Evolutionary conservation across 345 rosid genomes (phyloP), one percentile per base, ranked within the genome.

Genomic region (Noccaea bulbosa): DNA sequence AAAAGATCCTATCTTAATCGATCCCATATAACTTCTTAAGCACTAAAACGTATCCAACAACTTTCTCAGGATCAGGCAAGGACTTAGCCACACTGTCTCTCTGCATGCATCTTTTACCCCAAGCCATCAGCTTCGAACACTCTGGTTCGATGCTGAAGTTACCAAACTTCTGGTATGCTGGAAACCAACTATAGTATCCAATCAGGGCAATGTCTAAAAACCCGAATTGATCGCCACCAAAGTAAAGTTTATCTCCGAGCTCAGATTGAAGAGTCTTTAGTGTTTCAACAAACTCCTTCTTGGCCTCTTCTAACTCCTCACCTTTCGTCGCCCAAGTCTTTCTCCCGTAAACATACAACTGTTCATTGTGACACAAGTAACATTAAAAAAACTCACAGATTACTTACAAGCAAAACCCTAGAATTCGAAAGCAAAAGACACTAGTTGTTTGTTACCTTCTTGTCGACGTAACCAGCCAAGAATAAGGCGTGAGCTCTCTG

Each of bases 161-260:
- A 49, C 74, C 67, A 48, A 46, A 46, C 10, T 17, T 70, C 59
- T 70, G 47, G 27, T 46, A 57, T 2, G 50, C 48, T 3, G 46
- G 70, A 35, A 72, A 72, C 70, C 76, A 72, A 15, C 63, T 53
- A 11, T 67, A 59, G 64, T 14, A 67, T 43, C 67, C 61, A 52
- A 63, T 72, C 40, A 72, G 4, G 1, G 10, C 63, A 52, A 72
- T 63, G 48, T 63, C 76, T 63, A 72, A 1, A 34, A 52, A 63
- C 7, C 70, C 70, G 10, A 72, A 63, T 7, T 1, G 10, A 35
- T 63, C 5, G 2, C 70, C 70, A 1, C 38, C 46, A 62, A 72
- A 72, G 64, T 62, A 72, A 52, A 70, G 62, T 37, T 72, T 72
- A 9, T 71, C 69, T 61, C 69, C 69, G 1, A 71, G 69, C 62